Percentiles rank a stretch among this genome's conserved stretches.
Conservation (phyloP, 331 rosid genomes). For the Malus hybrid region DNA sequence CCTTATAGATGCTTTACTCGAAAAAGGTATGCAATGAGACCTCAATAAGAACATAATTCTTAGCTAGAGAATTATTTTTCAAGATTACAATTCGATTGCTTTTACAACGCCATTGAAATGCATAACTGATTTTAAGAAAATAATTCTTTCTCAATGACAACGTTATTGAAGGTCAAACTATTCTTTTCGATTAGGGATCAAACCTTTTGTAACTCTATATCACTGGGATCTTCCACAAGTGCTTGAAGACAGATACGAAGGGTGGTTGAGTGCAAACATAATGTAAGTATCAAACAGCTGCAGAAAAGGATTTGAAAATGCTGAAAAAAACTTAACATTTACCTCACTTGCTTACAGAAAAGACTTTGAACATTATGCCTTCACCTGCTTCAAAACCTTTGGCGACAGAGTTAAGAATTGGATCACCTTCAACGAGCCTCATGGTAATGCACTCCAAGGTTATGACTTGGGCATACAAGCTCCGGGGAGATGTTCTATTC, state of each 20-base stretch:
- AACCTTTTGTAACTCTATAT: conserved; percentile 77
- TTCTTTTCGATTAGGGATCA: conserved; percentile 56
- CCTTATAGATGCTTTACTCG: conserved; percentile 71
- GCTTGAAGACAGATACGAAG: conserved; percentile 85
- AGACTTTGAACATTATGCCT: conserved; percentile 80
- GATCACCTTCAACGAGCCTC: conserved; percentile 97
- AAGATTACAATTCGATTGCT: neutral
- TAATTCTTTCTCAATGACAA: neutral
- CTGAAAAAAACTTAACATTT: conserved; percentile 10
- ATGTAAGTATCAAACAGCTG: conserved; percentile 39
- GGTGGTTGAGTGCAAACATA: conserved; percentile 69
- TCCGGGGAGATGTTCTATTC: conserved; percentile 79
- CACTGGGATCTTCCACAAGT: conserved; percentile 94
- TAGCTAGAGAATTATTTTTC: no score
- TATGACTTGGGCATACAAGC: conserved; percentile 91
- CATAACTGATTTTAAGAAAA: no score
- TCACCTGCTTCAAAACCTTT: conserved; percentile 74
- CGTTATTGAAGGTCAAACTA: conserved; percentile 17
- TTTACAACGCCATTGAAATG: neutral
- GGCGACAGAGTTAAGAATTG: conserved; percentile 87
- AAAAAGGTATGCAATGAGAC: conserved; percentile 47
- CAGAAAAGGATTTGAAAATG: neutral
- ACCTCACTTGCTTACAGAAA: conserved; percentile 38
- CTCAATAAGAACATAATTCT: neutral
- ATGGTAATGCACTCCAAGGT: conserved; percentile 65